phyloP scores from a whole-genome alignment of 2,329 filamentous ascomycete genomes.

The Lasiodiplodia hormozganensis region DNA sequence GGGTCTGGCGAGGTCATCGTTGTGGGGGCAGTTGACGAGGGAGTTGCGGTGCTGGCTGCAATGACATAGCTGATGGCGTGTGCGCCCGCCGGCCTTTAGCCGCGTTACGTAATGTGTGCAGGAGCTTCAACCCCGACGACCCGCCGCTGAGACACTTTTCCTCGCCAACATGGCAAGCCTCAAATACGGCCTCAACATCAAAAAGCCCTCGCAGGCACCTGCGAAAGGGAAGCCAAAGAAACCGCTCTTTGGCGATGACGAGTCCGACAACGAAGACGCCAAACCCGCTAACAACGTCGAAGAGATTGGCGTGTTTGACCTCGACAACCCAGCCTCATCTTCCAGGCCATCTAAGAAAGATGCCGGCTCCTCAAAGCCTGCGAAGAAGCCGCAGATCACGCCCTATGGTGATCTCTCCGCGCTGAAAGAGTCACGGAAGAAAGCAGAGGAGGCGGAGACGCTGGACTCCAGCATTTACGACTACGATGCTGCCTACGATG shows the following conservation, averaged over 20 bases:
- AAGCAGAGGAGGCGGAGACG: slow-evolving; percentile 69
- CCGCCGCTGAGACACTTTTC: neutral
- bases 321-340: slow-evolving; percentile 46
- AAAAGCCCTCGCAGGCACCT: slow-evolving; percentile 58
- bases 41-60: neutral
- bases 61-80: slow-evolving; percentile 7
- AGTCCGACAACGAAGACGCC: slow-evolving; percentile 61
- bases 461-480: slow-evolving; percentile 81
- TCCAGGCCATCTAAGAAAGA: slow-evolving; percentile 40
- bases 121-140: neutral
- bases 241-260: slow-evolving; percentile 60
- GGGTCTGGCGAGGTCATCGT: slow-evolving; percentile 11
- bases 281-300: slow-evolving; percentile 51
- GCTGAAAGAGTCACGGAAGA: slow-evolving; percentile 66
- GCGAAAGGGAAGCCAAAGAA: slow-evolving; percentile 38
- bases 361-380: slow-evolving; percentile 39
- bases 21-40: neutral
- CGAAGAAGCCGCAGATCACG: slow-evolving; percentile 42
- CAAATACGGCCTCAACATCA: slow-evolving; percentile 65
- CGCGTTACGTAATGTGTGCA: slow-evolving; percentile 2
- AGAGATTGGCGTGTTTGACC: slow-evolving; percentile 63
- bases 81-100: slow-evolving; percentile 11
- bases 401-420: slow-evolving; percentile 71
- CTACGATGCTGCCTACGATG: slow-evolving; percentile 84
- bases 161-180: slow-evolving; percentile 44